Evolutionary conservation across 306 rosid species (phyloP).

Genomic region (Senna siamea): DNA sequence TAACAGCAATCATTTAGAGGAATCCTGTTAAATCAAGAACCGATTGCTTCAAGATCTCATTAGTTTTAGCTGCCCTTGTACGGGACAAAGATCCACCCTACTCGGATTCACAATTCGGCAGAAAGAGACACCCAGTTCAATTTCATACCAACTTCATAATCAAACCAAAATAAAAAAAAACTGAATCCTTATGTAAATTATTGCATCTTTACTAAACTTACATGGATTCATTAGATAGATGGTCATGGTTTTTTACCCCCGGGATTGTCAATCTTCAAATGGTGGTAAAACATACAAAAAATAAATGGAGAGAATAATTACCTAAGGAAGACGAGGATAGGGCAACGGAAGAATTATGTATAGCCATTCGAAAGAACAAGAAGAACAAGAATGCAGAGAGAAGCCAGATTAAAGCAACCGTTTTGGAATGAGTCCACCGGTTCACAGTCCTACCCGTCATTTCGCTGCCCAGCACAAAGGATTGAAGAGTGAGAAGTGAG

Average conservation of each 20-base stretch:
- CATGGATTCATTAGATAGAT: neutral
- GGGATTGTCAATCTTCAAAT: no score
- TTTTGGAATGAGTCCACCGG: constrained; percentile 52
- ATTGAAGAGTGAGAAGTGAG: neutral
- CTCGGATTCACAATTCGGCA: no score
- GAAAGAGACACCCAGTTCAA: neutral
- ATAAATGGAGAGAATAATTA: constrained; percentile 1
- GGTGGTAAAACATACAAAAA: no score
- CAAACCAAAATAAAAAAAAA: constrained; percentile 16
- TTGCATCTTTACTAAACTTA: neutral
- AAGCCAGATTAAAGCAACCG: constrained; percentile 66
- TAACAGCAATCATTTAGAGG: neutral
- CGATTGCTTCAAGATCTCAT: neutral
- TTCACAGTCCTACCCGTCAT: constrained; percentile 34
- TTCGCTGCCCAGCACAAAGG: neutral
- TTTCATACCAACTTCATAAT: neutral
- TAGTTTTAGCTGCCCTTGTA: no score
- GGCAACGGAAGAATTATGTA: constrained; percentile 46
- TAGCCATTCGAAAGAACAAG: constrained; percentile 67
- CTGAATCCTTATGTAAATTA: neutral
- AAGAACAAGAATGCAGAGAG: constrained; percentile 61
- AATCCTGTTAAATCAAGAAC: neutral
- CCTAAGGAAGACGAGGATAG: constrained; percentile 43
- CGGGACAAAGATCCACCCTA: no score
- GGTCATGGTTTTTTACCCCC: no score